Conservation (phyloP, 495 filamentous ascomycete genomes). For the Parathielavia appendiculata region DNA sequence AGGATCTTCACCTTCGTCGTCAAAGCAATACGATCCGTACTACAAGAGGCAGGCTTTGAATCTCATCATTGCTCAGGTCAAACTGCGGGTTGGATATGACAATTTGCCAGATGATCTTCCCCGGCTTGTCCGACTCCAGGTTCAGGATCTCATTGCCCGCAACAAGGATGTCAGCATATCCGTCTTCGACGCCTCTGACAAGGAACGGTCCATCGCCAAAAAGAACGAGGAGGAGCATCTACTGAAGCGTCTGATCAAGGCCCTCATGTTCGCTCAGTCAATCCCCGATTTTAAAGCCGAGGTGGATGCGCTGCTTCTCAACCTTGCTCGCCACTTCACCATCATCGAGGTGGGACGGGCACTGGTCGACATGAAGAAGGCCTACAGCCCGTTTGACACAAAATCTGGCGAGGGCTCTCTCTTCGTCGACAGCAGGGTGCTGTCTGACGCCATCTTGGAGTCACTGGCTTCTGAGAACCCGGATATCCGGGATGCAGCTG, state of each 20-base stretch:
- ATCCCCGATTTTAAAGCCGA: constrained; percentile 70
- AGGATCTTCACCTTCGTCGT: constrained; percentile 25
- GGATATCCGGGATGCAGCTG: constrained; percentile 76
- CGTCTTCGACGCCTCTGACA: constrained; percentile 63
- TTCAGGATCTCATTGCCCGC: constrained; percentile 69
- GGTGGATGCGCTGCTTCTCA: constrained; percentile 65
- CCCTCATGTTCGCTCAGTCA: constrained; percentile 79
- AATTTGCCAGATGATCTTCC: constrained; percentile 84
- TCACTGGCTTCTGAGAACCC: constrained; percentile 75
- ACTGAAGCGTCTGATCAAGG: constrained; percentile 81
- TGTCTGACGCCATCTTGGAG: constrained; percentile 85
- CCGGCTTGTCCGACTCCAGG: constrained; percentile 77
- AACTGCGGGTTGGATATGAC: constrained; percentile 83
- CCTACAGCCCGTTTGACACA: constrained; percentile 70
- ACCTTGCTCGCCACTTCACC: constrained; percentile 83
- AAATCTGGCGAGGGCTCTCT: constrained; percentile 79
- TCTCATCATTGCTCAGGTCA: constrained; percentile 78
- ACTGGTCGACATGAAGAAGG: constrained; percentile 68
- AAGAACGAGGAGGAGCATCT: constrained; percentile 74
- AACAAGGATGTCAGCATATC: constrained; percentile 60
- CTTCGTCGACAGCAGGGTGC: constrained; percentile 73
- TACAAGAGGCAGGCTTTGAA: constrained; percentile 92
- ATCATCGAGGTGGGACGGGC: constrained; percentile 84
- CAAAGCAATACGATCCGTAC: constrained; percentile 67
- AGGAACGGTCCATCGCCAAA: constrained; percentile 77